A percentile compares a stretch with the other conserved stretches of the same genome.
Conservation (phyloP, 371 early-diverging fungal species). For the Lichtheimia ramosa region DNA sequence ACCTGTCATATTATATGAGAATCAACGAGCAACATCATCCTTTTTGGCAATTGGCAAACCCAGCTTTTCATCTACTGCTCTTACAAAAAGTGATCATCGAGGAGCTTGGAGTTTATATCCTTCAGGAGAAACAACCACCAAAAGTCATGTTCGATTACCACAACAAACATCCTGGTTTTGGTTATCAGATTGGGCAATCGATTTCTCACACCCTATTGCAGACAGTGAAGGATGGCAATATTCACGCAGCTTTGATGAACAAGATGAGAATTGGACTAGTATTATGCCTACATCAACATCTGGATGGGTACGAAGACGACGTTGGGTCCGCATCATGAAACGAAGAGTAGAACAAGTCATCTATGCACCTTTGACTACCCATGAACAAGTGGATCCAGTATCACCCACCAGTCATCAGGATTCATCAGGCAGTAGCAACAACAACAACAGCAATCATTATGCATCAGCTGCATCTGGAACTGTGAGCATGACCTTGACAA, state of each 20-base stretch:
- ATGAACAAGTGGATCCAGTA: neutral
- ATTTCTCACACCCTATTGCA: conserved; percentile 57
- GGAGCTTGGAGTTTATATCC: conserved; percentile 61
- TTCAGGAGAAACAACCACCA: conserved; percentile 50
- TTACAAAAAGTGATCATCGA: conserved; percentile 48
- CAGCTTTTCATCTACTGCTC: conserved; percentile 46
- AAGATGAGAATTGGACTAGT: conserved; percentile 49
- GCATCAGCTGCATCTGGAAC: conserved; percentile 3
- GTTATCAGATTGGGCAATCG: conserved; percentile 82
- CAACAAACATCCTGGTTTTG: conserved; percentile 63
- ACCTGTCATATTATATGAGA: conserved; percentile 64
- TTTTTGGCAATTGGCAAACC: conserved; percentile 28
- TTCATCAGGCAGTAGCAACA: neutral
- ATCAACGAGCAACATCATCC: conserved; percentile 56
- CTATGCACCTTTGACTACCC: neutral
- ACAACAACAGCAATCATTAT: neutral
- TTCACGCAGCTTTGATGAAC: conserved; percentile 50
- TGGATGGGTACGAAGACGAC: conserved; percentile 67
- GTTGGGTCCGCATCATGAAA: conserved; percentile 80
- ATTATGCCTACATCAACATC: conserved; percentile 49
- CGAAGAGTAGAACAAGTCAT: conserved; percentile 44
- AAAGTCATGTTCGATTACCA: conserved; percentile 56
- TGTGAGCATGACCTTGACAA: conserved; percentile 7
- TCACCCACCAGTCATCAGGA: too few species aligned
- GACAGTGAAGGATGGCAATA: conserved; percentile 73